Evolutionary conservation across 116 monocot genomes (phyloP), one percentile per base, ranked within the genome.

Genomic region (Zostera marina): DNA sequence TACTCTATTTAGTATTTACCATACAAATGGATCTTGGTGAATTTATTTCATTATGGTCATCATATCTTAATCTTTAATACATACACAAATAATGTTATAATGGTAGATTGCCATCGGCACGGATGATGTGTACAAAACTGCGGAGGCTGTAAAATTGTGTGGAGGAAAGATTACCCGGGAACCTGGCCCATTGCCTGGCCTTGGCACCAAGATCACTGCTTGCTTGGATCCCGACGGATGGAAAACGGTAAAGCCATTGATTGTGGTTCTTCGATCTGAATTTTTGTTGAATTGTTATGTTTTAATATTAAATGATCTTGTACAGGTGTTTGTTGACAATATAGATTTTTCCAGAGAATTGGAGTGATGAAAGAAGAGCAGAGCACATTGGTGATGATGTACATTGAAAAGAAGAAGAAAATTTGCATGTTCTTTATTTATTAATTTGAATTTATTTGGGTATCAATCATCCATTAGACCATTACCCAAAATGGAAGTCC

Each of bases 181-280:
- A 79, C 98, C 98, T 17, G 98, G 90, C 7, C 98, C 98, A 40
- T 73, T 98, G 63, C 90, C 98, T 68, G 90, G 81, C 47, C 74
- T 90, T 64, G 83, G 70, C 76, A 98, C 98, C 15, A 98, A 98
- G 66, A 87, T 98, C 49, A 98, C 98, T 66, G 90, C 83, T 8
- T 98, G 98, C 72, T 56, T 81, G 63, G 98, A 98, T 79, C 98
- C 98, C 54, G 98, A 98, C 77, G 98, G 86, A n/a, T 98, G 98
- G 98, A 90, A 98, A 98, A 65, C 83, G 55, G 98, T 98, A 85
- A 54, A 70, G 25, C 14, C n/a, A 16, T 40, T 21, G 17, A 11
- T 10, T 22, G 24, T 44, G 11, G n/a, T n/a, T n/a, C n/a, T n/a
- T 44, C 6, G 15, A 20, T 13, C 13, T 44, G 4, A 21, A 16